Evolutionary conservation across 495 filamentous ascomycete species (phyloP).

Genomic region (Halenospora varia): DNA sequence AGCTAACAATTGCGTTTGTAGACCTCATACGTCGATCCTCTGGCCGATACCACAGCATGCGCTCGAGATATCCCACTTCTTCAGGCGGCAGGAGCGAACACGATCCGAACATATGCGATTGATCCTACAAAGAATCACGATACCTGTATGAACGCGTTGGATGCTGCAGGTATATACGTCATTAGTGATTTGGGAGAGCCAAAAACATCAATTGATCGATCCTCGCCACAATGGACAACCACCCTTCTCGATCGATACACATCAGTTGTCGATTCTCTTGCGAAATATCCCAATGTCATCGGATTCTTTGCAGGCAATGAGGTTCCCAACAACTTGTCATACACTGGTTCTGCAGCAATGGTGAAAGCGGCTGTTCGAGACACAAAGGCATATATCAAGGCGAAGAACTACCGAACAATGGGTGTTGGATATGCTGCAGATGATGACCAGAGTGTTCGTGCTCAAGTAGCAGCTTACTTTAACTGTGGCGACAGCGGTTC

Average conservation of each 20-base stretch:
- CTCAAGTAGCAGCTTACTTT: slow-evolving; percentile 61
- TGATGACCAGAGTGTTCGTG: slow-evolving; percentile 54
- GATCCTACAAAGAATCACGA: slow-evolving; percentile 58
- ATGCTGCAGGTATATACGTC: slow-evolving; percentile 72
- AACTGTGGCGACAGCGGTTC: slow-evolving; percentile 53
- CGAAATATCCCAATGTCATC: slow-evolving; percentile 62
- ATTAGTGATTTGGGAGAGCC: slow-evolving; percentile 61
- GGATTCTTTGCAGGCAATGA: slow-evolving; percentile 77
- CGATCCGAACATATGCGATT: slow-evolving; percentile 56
- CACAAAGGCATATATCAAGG: slow-evolving; percentile 64
- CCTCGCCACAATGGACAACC: slow-evolving; percentile 52
- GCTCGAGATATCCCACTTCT: slow-evolving; percentile 60
- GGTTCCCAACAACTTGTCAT: slow-evolving; percentile 54
- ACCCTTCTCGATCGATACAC: slow-evolving; percentile 58
- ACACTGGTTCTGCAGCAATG: slow-evolving; percentile 58
- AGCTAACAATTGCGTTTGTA: not conserved
- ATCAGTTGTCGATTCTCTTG: slow-evolving; percentile 58
- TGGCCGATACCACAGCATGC: slow-evolving; percentile 53
- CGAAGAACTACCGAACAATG: slow-evolving; percentile 55
- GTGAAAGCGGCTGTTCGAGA: slow-evolving; percentile 74
- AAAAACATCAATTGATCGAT: slow-evolving; percentile 53
- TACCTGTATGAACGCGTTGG: slow-evolving; percentile 60
- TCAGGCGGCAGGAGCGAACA: slow-evolving; percentile 58
- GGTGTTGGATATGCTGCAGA: slow-evolving; percentile 69
- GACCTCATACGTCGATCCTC: slow-evolving; percentile 40